Base-by-base conservation (phyloP, 768 basidiomycete genomes). In the Clathrus columnatus region DNA sequence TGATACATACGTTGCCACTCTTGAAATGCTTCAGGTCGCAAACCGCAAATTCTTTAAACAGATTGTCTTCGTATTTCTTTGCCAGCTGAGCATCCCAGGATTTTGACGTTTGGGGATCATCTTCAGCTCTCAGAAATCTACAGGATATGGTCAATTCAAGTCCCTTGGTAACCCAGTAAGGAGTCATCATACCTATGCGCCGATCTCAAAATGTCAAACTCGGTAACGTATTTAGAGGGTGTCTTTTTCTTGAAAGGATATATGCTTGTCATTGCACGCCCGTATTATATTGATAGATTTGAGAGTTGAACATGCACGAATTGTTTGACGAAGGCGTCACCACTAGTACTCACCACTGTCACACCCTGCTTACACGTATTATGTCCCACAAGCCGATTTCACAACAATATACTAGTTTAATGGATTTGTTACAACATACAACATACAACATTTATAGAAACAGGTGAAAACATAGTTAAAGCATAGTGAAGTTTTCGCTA, bases 21-120 rank as follows among this genome's bases (percentile, higher is more conserved):
- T 92, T 96, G 75, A 90, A 96, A 65, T 97, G 95, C 72, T 97
- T 97, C 57, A 97, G 73, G 69, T 97, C 91, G 65, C 90, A 92
- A 20, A 93, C 74, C 0, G 89, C 91, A 62, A 85, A 98, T 68
- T 98, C 94, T 59, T 91, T 86, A 67, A 91, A 96, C 2, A 98
- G 79, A 61, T 72, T 87, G 11, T 77, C 72, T 63, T 98, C 94
- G 72, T 94, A 97, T 62, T 93, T 94, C 58, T 78, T 74, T 0
- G 95, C 94, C 24, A 98, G 74, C 58, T 82, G 75, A 47, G 94
- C 90, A 63, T 94, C 83, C 89, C 92, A 98, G 0, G 81, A 72
- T 6, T 69, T 62, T 11, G 66, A 52, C 46, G 68, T 68, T 2
- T 66, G 61, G 4, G 68, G 65, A 4, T 63, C 56, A 36, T 77